phyloP scores from a whole-genome alignment of 139 green algal genomes.

The Chlorella sp. region DNA sequence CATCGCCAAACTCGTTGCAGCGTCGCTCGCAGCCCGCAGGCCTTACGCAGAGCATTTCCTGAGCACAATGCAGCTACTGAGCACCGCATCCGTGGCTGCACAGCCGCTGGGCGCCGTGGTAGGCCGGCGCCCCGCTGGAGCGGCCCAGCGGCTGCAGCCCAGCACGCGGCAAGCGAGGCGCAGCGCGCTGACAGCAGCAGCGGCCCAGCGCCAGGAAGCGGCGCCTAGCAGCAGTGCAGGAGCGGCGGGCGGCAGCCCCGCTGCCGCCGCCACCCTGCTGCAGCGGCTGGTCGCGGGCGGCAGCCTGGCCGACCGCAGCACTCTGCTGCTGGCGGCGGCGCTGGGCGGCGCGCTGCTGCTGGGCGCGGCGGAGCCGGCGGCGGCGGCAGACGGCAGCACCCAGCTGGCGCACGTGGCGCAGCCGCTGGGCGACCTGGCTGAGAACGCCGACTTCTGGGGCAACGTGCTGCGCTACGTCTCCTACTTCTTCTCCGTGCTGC shows the following conservation, averaged over 20 bases:
- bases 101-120: no score
- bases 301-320: constrained; percentile 17
- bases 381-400: background rate
- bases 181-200: background rate
- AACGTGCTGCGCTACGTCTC: constrained; percentile 86
- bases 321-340: constrained; percentile 17
- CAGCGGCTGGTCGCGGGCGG: constrained; percentile 14
- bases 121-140: no score
- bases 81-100: no score
- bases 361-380: constrained; percentile 16
- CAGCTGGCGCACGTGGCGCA: background rate
- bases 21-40: no score
- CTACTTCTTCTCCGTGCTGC: constrained; percentile 92
- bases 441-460: constrained; percentile 78
- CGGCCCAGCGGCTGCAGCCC: no score
- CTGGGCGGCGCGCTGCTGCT: constrained; percentile 27
- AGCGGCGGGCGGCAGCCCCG: background rate
- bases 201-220: background rate
- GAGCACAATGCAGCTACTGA: no score
- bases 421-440: constrained; percentile 54
- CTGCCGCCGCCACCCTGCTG: background rate
- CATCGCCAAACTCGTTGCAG: no score
- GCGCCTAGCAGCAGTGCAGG: background rate
- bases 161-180: no score
- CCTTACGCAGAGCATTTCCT: no score